Evolutionary conservation across 257 asterid genomes (phyloP).

Genomic region (Gynochthodes officinalis): DNA sequence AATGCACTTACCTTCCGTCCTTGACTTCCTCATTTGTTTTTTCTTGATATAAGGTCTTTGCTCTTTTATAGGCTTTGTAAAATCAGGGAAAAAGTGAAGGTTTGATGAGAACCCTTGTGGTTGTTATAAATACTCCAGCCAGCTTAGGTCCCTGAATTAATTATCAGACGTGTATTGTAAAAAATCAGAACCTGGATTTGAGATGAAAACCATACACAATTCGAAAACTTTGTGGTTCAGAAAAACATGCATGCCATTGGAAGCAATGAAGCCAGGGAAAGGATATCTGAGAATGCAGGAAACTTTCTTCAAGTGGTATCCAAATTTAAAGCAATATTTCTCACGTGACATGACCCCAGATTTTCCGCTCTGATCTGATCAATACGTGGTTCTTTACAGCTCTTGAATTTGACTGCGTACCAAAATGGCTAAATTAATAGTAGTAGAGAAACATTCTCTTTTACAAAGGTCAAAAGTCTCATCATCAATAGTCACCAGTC

Average conservation of each 20-base stretch:
- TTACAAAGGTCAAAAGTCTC: background rate
- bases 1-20: background rate
- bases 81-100: background rate
- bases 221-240: background rate
- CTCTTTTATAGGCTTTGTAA: background rate
- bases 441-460: slow-evolving; percentile 4
- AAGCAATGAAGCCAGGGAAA: background rate
- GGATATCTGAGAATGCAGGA: background rate
- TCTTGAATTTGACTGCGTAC: background rate
- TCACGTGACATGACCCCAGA: background rate
- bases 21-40: background rate
- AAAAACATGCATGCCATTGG: background rate
- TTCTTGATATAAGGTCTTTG: background rate
- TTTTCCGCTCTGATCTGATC: background rate
- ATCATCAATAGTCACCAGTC: slow-evolving; percentile 4
- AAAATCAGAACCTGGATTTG: too few species aligned
- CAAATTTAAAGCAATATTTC: slow-evolving; percentile 1
- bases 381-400: background rate
- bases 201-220: too few species aligned
- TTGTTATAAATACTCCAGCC: too few species aligned
- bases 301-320: background rate
- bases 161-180: too few species aligned
- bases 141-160: too few species aligned
- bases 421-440: background rate
- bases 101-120: background rate